A percentile compares a stretch with the other conserved stretches of the same genome.
phyloP scores from a whole-genome alignment of 129 eudicot species.

The Chrysanthemum makinoi region DNA sequence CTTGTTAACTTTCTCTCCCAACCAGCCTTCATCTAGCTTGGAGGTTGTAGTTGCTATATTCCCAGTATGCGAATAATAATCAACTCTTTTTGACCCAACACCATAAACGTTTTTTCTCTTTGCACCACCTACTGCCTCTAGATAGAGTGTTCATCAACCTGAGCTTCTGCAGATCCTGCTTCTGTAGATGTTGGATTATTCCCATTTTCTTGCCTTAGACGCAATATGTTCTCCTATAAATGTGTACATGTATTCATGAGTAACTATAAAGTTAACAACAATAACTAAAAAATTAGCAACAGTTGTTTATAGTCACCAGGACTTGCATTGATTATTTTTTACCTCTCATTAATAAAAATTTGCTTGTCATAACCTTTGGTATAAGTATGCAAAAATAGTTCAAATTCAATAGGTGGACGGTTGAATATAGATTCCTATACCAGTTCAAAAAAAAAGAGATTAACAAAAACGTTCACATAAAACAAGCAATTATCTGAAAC shows the following conservation, averaged over 20 bases:
- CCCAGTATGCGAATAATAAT: too few species aligned
- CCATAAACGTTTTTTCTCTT: too few species aligned
- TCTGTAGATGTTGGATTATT: not conserved
- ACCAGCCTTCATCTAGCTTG: too few species aligned
- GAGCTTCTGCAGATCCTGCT: not conserved
- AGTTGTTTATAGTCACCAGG: too few species aligned
- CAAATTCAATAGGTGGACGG: not conserved
- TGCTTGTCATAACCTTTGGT: not conserved
- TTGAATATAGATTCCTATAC: not conserved
- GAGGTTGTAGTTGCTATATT: too few species aligned
- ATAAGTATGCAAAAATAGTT: not conserved
- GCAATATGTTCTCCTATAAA: not conserved
- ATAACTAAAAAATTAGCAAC: not conserved
- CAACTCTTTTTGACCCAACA: too few species aligned
- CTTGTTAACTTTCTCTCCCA: too few species aligned
- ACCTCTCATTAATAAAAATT: not conserved
- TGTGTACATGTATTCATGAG: not conserved
- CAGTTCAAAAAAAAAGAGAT: not conserved
- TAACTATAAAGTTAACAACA: not conserved
- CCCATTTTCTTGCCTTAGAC: not conserved
- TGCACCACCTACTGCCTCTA: too few species aligned
- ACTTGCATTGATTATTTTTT: not conserved
- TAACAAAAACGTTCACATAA: not conserved
- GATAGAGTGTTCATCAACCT: too few species aligned
- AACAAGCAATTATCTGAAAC: not conserved